Evolutionary conservation across 352 stramenopile species (phyloP), one percentile per base, ranked within the genome.

Genomic region (Phytophthora aleatoria): DNA sequence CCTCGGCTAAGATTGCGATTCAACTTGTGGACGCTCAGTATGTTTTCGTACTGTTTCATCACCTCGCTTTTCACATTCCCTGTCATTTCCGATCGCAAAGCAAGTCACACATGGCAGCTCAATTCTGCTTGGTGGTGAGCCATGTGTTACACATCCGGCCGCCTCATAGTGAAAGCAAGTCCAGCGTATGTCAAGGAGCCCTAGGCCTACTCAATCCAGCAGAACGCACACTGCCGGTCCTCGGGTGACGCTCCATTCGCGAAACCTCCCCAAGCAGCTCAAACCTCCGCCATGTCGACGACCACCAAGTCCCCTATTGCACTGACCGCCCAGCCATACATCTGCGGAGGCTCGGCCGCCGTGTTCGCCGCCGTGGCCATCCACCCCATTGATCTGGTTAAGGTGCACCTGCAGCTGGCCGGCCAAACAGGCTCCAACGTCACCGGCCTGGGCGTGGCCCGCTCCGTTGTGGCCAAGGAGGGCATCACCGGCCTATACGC

Each of bases 381-480:
- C 72, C 89, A 97, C 71, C 91, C 91, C 35, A 96, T 97, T 61
- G 91, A 97, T 61, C 76, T 96, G 42, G 89, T 95, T 70, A 97
- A 97, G 74, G 89, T 96, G 49, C 88, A 95, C 36, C 61, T 97
- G 41, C 91, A 97, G 67, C 72, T 97, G 43, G 86, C 86, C 7
- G 89, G 87, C 33, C 85, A 96, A 54, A 90, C 79, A 7, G 82
- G 85, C 42, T 68, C 83, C 43, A 93, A 92, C 45, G 85, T 93
- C 44, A 89, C 85, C 41, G 80, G 80, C 28, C 7, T 95, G 28
- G 73, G 77, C 57, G 83, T 97, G 20, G 85, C 88, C 28, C 89
- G 85, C 55, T 91, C 86, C 2, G 83, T 95, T 2, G 65, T 97
- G 9, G 80, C 79, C 30, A 85, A 91, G 44, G 87, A 97, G 56